These are phyloP conservation scores for Fusarium praegraminearum DNA, from an alignment of 2,329 filamentous ascomycete genomes.

Conservation along the genomic window DNA sequence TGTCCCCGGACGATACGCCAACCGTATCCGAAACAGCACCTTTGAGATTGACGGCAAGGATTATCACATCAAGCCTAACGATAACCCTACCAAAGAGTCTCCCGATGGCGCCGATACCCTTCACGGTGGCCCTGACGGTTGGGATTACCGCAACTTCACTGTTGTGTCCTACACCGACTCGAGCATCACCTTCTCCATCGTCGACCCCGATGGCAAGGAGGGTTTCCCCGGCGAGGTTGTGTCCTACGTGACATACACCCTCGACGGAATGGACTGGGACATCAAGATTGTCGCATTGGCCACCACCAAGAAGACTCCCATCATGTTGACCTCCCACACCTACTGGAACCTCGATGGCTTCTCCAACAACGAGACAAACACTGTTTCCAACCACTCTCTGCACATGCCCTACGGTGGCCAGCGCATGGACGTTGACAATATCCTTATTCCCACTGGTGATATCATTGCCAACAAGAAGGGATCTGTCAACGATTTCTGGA, in stretches of 20 bases:
- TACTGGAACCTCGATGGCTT: conserved; percentile 91
- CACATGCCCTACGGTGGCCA: conserved; percentile 79
- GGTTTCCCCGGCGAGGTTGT: conserved; percentile 84
- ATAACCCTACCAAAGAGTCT: conserved; percentile 64
- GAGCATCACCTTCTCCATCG: conserved; percentile 80
- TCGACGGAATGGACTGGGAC: conserved; percentile 75
- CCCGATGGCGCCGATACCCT: conserved; percentile 72
- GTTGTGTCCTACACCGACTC: conserved; percentile 74
- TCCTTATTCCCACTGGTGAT: conserved; percentile 80
- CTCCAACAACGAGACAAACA: conserved; percentile 75
- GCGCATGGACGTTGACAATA: conserved; percentile 75
- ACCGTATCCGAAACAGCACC: conserved; percentile 82
- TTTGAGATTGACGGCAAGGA: conserved; percentile 74
- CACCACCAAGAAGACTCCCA: conserved; percentile 80
- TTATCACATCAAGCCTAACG: conserved; percentile 73
- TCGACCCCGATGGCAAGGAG: conserved; percentile 78
- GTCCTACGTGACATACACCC: conserved; percentile 78
- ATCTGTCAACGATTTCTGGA: conserved; percentile 86
- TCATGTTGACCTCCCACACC: conserved; percentile 80
- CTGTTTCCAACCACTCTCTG: conserved; percentile 77
- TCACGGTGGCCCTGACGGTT: conserved; percentile 77
- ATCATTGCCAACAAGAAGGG: conserved; percentile 76
- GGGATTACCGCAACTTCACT: conserved; percentile 84
- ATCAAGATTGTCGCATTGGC: conserved; percentile 78
- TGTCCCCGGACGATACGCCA: conserved; percentile 82